Evolutionary conservation across 202 grass and related monocot genomes (phyloP), one percentile per base, ranked within the genome.

Genomic region (Musa balbisiana): DNA sequence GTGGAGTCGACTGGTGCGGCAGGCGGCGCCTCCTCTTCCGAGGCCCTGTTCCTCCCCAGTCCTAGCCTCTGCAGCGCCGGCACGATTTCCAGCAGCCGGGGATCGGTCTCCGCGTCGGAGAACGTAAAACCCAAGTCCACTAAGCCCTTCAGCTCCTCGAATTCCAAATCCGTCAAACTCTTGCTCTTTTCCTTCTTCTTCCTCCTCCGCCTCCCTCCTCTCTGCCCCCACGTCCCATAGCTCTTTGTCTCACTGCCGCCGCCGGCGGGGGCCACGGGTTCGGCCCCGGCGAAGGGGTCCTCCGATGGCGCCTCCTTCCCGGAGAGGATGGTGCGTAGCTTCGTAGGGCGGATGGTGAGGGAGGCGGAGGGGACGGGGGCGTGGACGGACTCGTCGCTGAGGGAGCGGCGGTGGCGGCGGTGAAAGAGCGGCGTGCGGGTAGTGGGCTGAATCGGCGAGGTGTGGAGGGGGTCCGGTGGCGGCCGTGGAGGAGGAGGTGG

Each of bases 131-230:
- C 64, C 69, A 96, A 82, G 72, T 98, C 94, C 63, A 75, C 79
- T 2, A 94, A 67, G 0, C 89, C 94, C 77, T 92, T 86, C 2
- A 98, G 27, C 83, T 98, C 95, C 85, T 98, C 88, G 76, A 92
- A 80, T 78, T 98, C 91, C 68, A 94, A 79, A 67, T 94, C 91
- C 29, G 91, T 84, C 50, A 80, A 64, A 55, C 78, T 80, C 69
- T 58, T 80, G 55, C 56, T 80, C 20, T 16, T 20, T 19, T 1
- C 29, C 25, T 19, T 8, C 1, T 19, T 51, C 68, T 22, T 72
- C 24, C 50, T 15, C 62, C 62, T 13, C 71, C 51, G 29, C 25
- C 64, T 63, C 24, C 60, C 11, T 27, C 68, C 10, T 11, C 79
- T 2, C 16, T 10, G 24, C 60, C 49, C 53, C 51, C 25, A 24